Conservation (phyloP, 164 flowering plant species). For the Liriodendron chinense region DNA sequence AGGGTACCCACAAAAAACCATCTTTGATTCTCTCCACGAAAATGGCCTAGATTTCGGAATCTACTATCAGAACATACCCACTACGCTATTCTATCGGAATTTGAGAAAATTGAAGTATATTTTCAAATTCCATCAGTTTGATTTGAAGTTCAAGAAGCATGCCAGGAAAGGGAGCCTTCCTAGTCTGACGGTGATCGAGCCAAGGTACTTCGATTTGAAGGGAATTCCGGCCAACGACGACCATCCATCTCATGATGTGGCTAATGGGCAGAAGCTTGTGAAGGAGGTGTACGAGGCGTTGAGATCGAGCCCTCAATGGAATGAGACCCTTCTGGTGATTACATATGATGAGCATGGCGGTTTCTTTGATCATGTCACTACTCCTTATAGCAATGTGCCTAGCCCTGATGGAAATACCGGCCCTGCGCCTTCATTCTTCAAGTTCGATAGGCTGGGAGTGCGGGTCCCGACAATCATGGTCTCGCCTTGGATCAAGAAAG, state of each 20-base stretch:
- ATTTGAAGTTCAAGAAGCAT: conserved; percentile 64
- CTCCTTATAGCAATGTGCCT: conserved; percentile 69
- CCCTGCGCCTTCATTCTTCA: conserved; percentile 80
- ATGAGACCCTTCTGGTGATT: conserved; percentile 70
- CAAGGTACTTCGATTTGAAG: conserved; percentile 73
- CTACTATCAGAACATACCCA: conserved; percentile 73
- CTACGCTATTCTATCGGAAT: conserved; percentile 71
- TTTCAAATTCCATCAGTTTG: conserved; percentile 62
- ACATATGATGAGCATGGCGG: conserved; percentile 99
- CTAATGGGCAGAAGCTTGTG: conserved; percentile 84
- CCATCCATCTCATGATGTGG: conserved; percentile 91
- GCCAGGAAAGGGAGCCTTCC: conserved; percentile 76
- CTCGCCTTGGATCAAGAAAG: conserved; percentile 96
- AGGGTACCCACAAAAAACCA: conserved; percentile 86
- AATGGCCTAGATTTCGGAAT: conserved; percentile 60
- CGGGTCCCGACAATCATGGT: conserved; percentile 93
- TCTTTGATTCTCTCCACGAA: conserved; percentile 77
- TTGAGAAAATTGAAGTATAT: conserved; percentile 77
- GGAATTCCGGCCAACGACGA: conserved; percentile 77
- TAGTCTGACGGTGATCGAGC: conserved; percentile 77
- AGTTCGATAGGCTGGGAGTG: conserved; percentile 86
- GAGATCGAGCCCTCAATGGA: conserved; percentile 91
- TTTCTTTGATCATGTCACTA: conserved; percentile 75
- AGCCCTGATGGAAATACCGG: conserved; percentile 87
- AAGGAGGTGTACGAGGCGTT: conserved; percentile 88